Conservation (phyloP, 164 flowering plant species). For the Vitis rotundifolia region DNA sequence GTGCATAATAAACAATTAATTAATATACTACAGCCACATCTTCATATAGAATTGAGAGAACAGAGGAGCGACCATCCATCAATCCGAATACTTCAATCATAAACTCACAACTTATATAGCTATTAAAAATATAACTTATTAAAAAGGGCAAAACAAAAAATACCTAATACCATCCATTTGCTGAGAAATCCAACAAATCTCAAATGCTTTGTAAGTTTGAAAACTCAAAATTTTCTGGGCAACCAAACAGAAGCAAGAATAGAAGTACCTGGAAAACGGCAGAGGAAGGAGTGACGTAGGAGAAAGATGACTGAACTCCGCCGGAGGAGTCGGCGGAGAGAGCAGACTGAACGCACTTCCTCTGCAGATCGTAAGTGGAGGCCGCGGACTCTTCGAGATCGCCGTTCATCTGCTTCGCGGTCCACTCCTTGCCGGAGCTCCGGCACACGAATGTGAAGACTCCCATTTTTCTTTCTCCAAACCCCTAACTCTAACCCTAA, state of each 20-base stretch:
- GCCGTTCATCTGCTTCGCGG: slow-evolving; percentile 64
- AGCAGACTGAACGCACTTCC: slow-evolving; percentile 66
- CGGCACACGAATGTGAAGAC: slow-evolving; percentile 73
- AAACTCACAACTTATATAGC: too few species aligned
- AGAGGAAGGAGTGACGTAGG: slow-evolving; percentile 61
- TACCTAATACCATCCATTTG: background rate
- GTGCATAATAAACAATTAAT: too few species aligned
- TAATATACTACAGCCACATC: too few species aligned
- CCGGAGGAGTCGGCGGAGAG: slow-evolving; percentile 68
- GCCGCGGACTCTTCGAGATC: slow-evolving; percentile 67
- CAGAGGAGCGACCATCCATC: too few species aligned
- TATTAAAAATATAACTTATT: too few species aligned
- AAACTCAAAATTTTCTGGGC: background rate
- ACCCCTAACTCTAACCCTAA: too few species aligned
- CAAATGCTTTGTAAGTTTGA: too few species aligned
- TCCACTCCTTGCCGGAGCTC: slow-evolving; percentile 61
- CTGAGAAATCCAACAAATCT: background rate
- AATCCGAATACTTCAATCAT: too few species aligned
- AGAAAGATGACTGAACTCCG: slow-evolving; percentile 68
- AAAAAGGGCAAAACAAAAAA: background rate
- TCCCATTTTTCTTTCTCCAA: slow-evolving; percentile 46
- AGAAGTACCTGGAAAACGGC: slow-evolving; percentile 72
- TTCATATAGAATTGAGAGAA: too few species aligned
- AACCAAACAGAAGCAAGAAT: background rate
- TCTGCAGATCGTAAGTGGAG: slow-evolving; percentile 60